A percentile compares a stretch with the other conserved stretches of the same genome.
phyloP scores from a whole-genome alignment of 352 stramenopile species.

The Plasmopara muralis region DNA sequence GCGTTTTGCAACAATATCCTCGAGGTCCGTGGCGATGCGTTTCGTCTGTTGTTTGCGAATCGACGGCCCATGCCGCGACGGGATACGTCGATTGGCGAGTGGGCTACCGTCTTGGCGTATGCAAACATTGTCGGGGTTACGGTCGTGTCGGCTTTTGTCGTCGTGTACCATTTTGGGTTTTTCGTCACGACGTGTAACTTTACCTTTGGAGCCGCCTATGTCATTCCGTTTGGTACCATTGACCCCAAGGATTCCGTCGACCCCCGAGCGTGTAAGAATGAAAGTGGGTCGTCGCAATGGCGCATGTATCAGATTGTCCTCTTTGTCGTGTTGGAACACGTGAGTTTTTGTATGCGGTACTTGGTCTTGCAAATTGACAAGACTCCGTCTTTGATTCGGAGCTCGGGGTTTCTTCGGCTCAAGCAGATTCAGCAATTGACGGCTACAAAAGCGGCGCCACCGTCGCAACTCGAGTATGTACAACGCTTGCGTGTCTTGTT shows the following conservation, averaged over 20 bases:
- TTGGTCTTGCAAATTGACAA: conserved; percentile 78
- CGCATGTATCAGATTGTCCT: conserved; percentile 77
- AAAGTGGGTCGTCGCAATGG: conserved; percentile 37
- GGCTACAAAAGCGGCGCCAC: conserved; percentile 38
- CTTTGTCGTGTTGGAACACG: conserved; percentile 77
- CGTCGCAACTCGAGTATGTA: conserved; percentile 79
- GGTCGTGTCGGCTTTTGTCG: conserved; percentile 71
- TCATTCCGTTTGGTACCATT: conserved; percentile 70
- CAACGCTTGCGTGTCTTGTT: conserved; percentile 73
- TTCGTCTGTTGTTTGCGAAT: conserved; percentile 73
- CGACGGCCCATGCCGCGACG: conserved; percentile 75
- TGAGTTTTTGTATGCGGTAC: conserved; percentile 78
- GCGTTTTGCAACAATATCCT: conserved; percentile 86
- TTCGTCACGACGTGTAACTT: conserved; percentile 77
- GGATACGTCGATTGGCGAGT: conserved; percentile 79
- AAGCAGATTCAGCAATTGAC: conserved; percentile 81
- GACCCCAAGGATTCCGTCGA: conserved; percentile 27
- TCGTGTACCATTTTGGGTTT: conserved; percentile 81
- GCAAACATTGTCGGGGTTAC: conserved; percentile 83
- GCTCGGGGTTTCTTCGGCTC: conserved; percentile 59
- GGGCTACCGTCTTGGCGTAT: conserved; percentile 77
- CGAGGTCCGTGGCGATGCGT: conserved; percentile 79
- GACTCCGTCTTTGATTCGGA: conserved; percentile 63
- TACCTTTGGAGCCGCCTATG: conserved; percentile 53
- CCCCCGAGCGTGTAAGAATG: conserved; percentile 33